Base-by-base conservation (phyloP, 495 filamentous ascomycete genomes). In the Xylaria cubensis region DNA sequence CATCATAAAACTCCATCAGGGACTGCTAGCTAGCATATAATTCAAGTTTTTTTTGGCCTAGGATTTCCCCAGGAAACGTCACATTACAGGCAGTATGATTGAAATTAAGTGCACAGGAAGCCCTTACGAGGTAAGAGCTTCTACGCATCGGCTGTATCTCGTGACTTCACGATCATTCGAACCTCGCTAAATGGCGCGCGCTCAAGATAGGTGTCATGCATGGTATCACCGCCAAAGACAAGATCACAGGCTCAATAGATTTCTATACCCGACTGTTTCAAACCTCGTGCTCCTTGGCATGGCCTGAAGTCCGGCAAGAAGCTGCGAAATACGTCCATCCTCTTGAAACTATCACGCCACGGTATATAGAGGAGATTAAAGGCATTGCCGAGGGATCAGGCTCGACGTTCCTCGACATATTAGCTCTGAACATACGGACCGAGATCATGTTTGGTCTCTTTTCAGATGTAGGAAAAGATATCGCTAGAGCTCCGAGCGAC, bases 361-460 rank as follows among this genome's bases (percentile, higher is more conserved):
- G 84, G 19, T 80, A 89, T 53, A 75, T 85, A 6, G 75, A 77
- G 12, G 89, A 92, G 73, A 90, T 91, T 76, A 72, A 68, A 61
- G 85, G 85, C 4, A 86, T 92, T 48, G 89, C 90, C 0, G 83
- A 88, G n/a, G 91, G 90, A 15, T 85, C 90, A 0, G 79, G 76
- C 1, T 72, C 86, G 17, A 75, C 83, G 15, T 80, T 91, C 36
- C 74, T 86, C 0, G 88, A 90, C 70, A 90, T 93, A 51, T 78
- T 92, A 9, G 90, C 91, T 7, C 71, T 92, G 51, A 92, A 93
- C 70, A 85, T 90, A 24, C 86, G 91, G 24, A 92, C 89, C 5
- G 90, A 92, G 79, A 92, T 92, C 68, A 84, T 87, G 0, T 88
- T 90, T 62, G 91, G 91, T 2, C 78, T 85, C 50, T 90, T 89